Evolutionary conservation across 495 filamentous ascomycete genomes (phyloP), one percentile per base, ranked within the genome.

Genomic region (Aspergillus biplanus): DNA sequence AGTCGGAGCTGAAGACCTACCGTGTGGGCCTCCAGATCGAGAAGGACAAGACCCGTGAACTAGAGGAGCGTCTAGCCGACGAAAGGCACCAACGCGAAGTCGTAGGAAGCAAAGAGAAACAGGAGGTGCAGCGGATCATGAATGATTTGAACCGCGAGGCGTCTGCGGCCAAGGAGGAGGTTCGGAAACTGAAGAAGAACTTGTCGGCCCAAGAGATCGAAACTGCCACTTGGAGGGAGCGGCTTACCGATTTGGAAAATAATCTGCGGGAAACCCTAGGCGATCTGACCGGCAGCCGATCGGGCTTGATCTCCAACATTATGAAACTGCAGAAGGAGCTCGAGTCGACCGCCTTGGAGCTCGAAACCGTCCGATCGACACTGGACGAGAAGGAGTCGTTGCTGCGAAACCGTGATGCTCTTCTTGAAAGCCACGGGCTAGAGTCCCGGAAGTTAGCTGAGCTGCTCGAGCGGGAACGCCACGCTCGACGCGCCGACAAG

Each of bases 21-120:
- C 86, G 92, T 71, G 82, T 89, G 64, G 83, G 78, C 35, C 77
- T 97, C 33, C 82, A 87, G 44, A 93, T 92, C 52, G 93, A 97
- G 69, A 88, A 86, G 69, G 93, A 97, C 52, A 87, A 90, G 52
- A 82, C 85, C 34, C 82, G 83, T 47, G 93, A 97, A 64, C 79
- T 97, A 13, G 92, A 96, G 69, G 84, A 90, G 52, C 84, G 88
- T 6, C 80, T 97, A 34, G 83, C 88, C 8, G 84, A 88, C 34
- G 94, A 97, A 74, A 80, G 93, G 52, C 86, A 90, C 61, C 93
- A 97, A 75, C 86, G 91, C 11, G 94, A 97, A 67, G 85, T 93
- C 48, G 85, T 95, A 31, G 92, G 91, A 49, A 89, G 85, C 67
- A 86, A 90, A 63, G 92, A 95, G 75, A 96, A 97, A 74, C 89